phyloP scores from a whole-genome alignment of 177 flowering plant species.

The Vitis hybrid region DNA sequence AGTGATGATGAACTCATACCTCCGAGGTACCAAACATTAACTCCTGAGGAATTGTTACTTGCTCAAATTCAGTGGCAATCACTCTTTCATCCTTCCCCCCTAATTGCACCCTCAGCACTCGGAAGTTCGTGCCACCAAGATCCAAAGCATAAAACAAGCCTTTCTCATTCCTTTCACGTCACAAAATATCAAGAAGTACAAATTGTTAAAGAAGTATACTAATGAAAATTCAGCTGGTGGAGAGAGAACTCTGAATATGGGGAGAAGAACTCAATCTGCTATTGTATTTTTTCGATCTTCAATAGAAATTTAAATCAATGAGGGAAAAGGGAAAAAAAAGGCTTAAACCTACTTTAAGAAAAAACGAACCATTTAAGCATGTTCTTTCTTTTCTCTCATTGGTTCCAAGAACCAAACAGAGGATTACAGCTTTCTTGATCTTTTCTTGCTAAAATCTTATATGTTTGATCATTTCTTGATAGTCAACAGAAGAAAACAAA shows the following conservation, averaged over 20 bases:
- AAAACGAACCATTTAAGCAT: too few relatives aligned
- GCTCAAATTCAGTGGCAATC: conserved; percentile 67
- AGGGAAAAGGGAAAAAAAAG: too few relatives aligned
- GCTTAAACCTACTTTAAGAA: too few relatives aligned
- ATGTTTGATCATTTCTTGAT: not conserved
- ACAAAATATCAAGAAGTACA: not conserved
- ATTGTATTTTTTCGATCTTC: too few relatives aligned
- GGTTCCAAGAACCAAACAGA: too few relatives aligned
- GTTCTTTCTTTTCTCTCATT: too few relatives aligned
- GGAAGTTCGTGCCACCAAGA: conserved; percentile 95
- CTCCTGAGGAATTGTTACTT: conserved; percentile 77
- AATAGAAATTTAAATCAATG: too few relatives aligned
- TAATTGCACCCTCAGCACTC: conserved; percentile 79
- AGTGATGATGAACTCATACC: conserved; percentile 31
- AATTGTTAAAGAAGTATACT: not conserved
- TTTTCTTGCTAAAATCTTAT: not conserved
- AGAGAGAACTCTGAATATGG: too few relatives aligned
- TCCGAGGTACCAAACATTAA: conserved; percentile 81
- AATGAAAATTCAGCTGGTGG: too few relatives aligned
- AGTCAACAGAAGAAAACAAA: not conserved
- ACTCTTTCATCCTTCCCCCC: conserved; percentile 77
- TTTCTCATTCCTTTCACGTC: conserved; percentile 63
- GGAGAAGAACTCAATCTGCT: too few relatives aligned
- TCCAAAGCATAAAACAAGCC: conserved; percentile 88
- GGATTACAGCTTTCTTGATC: not conserved